Evolutionary conservation across 495 filamentous ascomycete genomes (phyloP).

Genomic region (Lasiosphaeria hispida): DNA sequence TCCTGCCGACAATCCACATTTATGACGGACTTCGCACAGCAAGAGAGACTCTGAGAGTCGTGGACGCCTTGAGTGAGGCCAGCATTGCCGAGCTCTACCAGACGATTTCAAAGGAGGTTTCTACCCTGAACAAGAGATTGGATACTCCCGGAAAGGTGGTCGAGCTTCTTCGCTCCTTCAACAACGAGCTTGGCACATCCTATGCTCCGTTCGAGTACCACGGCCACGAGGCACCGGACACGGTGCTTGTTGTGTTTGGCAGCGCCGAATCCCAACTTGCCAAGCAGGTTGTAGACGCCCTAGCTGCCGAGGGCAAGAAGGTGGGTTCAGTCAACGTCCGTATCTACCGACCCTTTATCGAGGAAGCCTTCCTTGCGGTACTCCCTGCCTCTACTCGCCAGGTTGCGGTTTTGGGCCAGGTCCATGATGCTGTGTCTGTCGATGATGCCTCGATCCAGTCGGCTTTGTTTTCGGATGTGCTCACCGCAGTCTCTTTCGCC

Average conservation of each 20-base stretch:
- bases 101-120: constrained; percentile 57
- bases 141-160: constrained; percentile 71
- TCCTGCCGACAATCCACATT: constrained; percentile 83
- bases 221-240: constrained; percentile 73
- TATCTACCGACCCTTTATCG: constrained; percentile 90
- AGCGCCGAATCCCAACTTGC: constrained; percentile 84
- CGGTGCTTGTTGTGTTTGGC: constrained; percentile 87
- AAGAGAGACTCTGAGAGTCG: constrained; percentile 79
- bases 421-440: constrained; percentile 49
- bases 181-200: constrained; percentile 87
- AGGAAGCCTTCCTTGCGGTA: constrained; percentile 82
- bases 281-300: constrained; percentile 71
- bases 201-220: constrained; percentile 93
- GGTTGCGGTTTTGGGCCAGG: constrained; percentile 67
- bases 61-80: constrained; percentile 74
- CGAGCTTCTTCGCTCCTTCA: constrained; percentile 75
- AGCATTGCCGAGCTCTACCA: constrained; percentile 70
- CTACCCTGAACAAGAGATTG: constrained; percentile 65
- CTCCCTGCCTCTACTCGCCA: constrained; percentile 72
- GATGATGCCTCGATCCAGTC: constrained; percentile 73
- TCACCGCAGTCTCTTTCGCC: constrained; percentile 79
- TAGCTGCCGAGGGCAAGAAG: constrained; percentile 67
- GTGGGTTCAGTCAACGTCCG: constrained; percentile 88
- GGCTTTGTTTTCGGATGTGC: constrained; percentile 81
- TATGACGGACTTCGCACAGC: constrained; percentile 89